Percentiles rank a stretch among this genome's conserved stretches.
These are phyloP conservation scores for Candida ovalis DNA, from an alignment of 805 yeast genomes.

Conservation along the genomic window DNA sequence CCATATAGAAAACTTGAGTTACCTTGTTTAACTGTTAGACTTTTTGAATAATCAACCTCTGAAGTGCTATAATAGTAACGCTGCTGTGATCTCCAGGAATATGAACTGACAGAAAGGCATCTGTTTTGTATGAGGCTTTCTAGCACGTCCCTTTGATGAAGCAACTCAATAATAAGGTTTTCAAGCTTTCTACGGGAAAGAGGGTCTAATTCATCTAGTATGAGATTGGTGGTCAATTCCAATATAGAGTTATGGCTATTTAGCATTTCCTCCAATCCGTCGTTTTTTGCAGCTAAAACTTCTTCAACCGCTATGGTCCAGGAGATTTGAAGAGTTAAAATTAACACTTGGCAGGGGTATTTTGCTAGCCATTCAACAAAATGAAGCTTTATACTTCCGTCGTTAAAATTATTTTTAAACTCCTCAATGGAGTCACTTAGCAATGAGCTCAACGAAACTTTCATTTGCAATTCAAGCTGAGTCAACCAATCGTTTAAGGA, in stretches of 20 bases:
- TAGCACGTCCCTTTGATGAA: slow-evolving; percentile 50
- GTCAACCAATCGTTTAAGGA: slow-evolving; percentile 60
- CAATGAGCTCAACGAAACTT: slow-evolving; percentile 40
- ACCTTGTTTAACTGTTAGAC: slow-evolving; percentile 49
- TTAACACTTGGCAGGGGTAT: slow-evolving; percentile 53
- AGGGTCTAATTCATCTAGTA: slow-evolving; percentile 24
- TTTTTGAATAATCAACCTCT: slow-evolving; percentile 18
- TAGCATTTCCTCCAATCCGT: slow-evolving; percentile 14
- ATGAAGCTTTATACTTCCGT: background rate
- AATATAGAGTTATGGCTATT: slow-evolving; percentile 6
- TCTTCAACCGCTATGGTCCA: slow-evolving; percentile 48
- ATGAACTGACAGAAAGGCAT: slow-evolving; percentile 11
- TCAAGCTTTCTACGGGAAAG: slow-evolving; percentile 47
- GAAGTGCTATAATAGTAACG: slow-evolving; percentile 38
- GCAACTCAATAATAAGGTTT: slow-evolving; percentile 59
- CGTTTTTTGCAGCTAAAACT: background rate
- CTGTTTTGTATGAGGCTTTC: slow-evolving; percentile 3
- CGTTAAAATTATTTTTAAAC: slow-evolving; percentile 14
- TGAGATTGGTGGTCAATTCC: slow-evolving; percentile 28
- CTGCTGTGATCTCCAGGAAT: slow-evolving; percentile 51
- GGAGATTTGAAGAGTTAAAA: slow-evolving; percentile 51
- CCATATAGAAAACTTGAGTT: slow-evolving; percentile 58
- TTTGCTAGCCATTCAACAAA: slow-evolving; percentile 34
- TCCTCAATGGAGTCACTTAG: slow-evolving; percentile 31
- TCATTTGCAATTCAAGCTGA: slow-evolving; percentile 52